Evolutionary conservation across 768 basidiomycete species (phyloP).

Genomic region (Tephrocybe sp.): DNA sequence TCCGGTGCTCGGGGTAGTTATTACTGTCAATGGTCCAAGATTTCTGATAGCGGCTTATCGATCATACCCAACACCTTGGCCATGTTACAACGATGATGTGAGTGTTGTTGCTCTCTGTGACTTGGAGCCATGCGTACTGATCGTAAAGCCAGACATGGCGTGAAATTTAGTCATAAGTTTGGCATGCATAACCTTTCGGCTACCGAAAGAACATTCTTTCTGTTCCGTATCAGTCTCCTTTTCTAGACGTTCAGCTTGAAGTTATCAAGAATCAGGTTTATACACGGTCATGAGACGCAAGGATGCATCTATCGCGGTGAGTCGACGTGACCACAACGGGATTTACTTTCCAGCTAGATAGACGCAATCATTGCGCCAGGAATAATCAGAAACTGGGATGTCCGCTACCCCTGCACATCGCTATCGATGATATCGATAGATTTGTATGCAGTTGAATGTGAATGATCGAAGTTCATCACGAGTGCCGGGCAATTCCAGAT

Average conservation of each 20-base stretch:
- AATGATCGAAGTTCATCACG: conserved; percentile 17
- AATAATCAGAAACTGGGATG: conserved; percentile 10
- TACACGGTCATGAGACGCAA: conserved; percentile 7
- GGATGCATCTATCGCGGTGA: neutral
- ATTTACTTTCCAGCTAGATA: conserved; percentile 1
- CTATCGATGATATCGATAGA: conserved; percentile 19
- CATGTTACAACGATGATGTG: neutral
- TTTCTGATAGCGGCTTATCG: neutral
- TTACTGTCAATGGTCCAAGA: conserved; percentile 1
- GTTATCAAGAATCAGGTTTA: neutral
- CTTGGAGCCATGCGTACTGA: neutral
- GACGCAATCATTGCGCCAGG: neutral
- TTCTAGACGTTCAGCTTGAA: too few species aligned
- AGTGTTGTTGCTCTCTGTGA: neutral
- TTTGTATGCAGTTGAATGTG: conserved; percentile 4
- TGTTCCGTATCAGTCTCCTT: neutral
- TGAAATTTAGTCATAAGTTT: conserved; percentile 1
- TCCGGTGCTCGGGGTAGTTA: neutral
- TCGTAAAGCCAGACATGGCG: neutral
- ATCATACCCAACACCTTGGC: conserved; percentile 8
- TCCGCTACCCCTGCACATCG: conserved; percentile 12
- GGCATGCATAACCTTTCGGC: neutral
- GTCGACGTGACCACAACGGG: neutral
- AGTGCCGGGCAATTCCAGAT: conserved; percentile 34
- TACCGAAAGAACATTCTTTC: conserved; percentile 1